phyloP scores from a whole-genome alignment of 352 stramenopile species.

The Nothophytophthora sp. region DNA sequence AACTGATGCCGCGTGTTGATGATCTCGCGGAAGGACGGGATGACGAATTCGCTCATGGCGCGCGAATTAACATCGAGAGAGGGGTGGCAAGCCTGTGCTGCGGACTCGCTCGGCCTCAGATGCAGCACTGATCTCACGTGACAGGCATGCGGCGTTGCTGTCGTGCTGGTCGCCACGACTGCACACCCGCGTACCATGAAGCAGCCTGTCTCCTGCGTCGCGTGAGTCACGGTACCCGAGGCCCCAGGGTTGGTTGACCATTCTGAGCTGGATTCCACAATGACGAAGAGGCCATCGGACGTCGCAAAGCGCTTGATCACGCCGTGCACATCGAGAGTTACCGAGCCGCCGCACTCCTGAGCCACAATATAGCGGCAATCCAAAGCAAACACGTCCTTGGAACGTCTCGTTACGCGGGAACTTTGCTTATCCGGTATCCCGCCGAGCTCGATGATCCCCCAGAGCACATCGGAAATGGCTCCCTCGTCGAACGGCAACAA shows the following conservation, averaged over 20 bases:
- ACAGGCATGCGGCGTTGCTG: background rate
- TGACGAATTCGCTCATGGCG: background rate
- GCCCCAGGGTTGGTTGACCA: background rate
- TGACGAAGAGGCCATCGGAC: background rate
- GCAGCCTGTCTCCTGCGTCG: slow-evolving; percentile 3
- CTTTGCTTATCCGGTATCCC: background rate
- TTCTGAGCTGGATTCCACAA: slow-evolving; percentile 2
- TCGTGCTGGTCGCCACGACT: background rate
- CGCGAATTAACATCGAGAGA: background rate
- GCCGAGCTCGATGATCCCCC: background rate
- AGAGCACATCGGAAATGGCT: background rate
- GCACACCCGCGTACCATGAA: slow-evolving; percentile 1
- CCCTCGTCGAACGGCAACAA: slow-evolving; percentile 5
- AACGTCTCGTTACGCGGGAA: background rate
- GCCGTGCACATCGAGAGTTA: background rate
- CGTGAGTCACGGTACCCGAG: background rate
- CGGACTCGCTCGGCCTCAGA: background rate
- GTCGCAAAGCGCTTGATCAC: slow-evolving; percentile 9
- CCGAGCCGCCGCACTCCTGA: background rate
- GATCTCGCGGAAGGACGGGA: slow-evolving; percentile 6
- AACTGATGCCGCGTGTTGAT: slow-evolving; percentile 7
- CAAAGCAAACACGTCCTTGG: slow-evolving; percentile 2
- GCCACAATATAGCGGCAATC: background rate
- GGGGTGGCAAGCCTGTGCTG: background rate
- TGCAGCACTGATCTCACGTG: slow-evolving; percentile 1